phyloP scores from a whole-genome alignment of 805 yeast species.

The Teunomyces gatunensis region DNA sequence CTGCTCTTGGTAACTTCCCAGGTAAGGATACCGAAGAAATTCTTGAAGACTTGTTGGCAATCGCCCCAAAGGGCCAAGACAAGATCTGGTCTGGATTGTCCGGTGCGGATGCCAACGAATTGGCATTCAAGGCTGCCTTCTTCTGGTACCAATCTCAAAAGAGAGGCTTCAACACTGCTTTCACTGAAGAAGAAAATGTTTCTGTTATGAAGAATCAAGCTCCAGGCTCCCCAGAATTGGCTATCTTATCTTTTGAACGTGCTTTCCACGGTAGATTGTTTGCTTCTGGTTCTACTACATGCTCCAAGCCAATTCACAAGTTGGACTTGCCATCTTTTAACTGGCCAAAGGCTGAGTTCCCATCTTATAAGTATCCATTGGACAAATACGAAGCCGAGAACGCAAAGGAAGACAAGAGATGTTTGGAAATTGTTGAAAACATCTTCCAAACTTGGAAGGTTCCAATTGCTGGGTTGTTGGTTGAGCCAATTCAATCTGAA shows the following conservation, averaged over 20 bases:
- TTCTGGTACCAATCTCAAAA: slow-evolving; percentile 69
- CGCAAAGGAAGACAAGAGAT: slow-evolving; percentile 74
- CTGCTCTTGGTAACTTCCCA: slow-evolving; percentile 62
- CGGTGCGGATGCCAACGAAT: slow-evolving; percentile 87
- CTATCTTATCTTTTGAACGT: slow-evolving; percentile 79
- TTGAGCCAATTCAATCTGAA: slow-evolving; percentile 90
- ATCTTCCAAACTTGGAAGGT: slow-evolving; percentile 62
- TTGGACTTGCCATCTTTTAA: slow-evolving; percentile 88
- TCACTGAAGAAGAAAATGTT: slow-evolving; percentile 64
- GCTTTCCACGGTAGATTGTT: slow-evolving; percentile 96
- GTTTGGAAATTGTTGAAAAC: slow-evolving; percentile 73
- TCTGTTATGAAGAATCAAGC: slow-evolving; percentile 77
- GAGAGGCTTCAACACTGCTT: slow-evolving; percentile 62
- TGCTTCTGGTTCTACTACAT: slow-evolving; percentile 86
- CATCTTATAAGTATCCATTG: slow-evolving; percentile 80
- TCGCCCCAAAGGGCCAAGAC: slow-evolving; percentile 77
- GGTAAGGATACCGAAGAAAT: slow-evolving; percentile 65
- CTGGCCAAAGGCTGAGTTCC: slow-evolving; percentile 97
- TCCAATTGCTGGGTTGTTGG: slow-evolving; percentile 85
- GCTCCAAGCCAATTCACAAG: slow-evolving; percentile 94
- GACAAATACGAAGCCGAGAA: slow-evolving; percentile 63
- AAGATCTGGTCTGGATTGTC: slow-evolving; percentile 77
- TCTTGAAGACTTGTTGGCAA: slow-evolving; percentile 46
- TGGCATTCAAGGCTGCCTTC: slow-evolving; percentile 87
- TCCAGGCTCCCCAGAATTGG: slow-evolving; percentile 87